Percentiles rank a stretch among this genome's conserved stretches.
These are phyloP conservation scores for Hypoxylon sp. DNA, from an alignment of 2,329 filamentous ascomycete species.

Conservation along the genomic window DNA sequence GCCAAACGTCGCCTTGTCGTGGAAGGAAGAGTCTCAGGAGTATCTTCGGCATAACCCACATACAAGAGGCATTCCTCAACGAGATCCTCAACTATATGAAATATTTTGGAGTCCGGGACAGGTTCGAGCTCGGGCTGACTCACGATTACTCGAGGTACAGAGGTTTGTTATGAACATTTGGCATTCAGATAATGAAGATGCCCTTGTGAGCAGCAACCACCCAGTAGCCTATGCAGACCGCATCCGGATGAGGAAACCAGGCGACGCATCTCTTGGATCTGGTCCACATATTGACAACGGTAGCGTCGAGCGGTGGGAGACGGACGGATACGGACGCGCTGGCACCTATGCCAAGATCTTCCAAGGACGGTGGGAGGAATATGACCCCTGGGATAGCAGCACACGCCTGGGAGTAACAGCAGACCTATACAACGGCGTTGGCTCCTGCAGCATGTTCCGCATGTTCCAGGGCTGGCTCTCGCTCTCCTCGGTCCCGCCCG, in stretches of 20 bases:
- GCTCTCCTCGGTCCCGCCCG: conserved; percentile 79
- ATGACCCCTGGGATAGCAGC: conserved; percentile 85
- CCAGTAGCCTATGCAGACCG: conserved; percentile 80
- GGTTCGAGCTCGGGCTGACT: conserved; percentile 75
- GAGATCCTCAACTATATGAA: conserved; percentile 79
- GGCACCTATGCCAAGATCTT: conserved; percentile 81
- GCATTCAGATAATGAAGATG: conserved; percentile 65
- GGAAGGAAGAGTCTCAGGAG: conserved; percentile 75
- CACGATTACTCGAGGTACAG: conserved; percentile 74
- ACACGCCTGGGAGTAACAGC: conserved; percentile 76
- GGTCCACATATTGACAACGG: conserved; percentile 83
- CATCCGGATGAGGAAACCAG: conserved; percentile 78
- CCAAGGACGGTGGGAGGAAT: conserved; percentile 82
- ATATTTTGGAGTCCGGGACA: conserved; percentile 81
- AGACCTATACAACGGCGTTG: conserved; percentile 86
- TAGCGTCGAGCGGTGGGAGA: conserved; percentile 83
- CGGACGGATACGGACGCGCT: conserved; percentile 74
- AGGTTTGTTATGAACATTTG: conserved; percentile 74
- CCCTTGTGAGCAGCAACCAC: conserved; percentile 65
- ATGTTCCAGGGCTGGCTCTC: conserved; percentile 93
- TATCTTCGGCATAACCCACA: conserved; percentile 75
- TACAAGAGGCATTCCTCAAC: conserved; percentile 72
- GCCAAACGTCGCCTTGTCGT: conserved; percentile 71
- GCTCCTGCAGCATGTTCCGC: conserved; percentile 86
- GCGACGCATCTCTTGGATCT: conserved; percentile 76